Evolutionary conservation across 345 rosid genomes (phyloP).

Genomic region (Mercurialis annua): DNA sequence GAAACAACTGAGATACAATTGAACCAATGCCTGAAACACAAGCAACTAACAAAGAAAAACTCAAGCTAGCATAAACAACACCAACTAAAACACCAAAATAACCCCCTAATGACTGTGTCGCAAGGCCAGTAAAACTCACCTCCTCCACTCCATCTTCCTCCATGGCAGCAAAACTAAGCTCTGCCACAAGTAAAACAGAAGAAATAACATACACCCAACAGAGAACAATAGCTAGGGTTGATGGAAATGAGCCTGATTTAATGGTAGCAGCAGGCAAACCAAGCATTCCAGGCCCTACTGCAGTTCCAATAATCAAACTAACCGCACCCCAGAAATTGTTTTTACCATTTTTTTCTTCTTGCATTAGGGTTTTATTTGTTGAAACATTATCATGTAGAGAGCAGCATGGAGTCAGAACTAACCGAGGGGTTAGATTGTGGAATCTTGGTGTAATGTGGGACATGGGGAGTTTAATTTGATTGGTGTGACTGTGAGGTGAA

Average conservation of each 20-base stretch:
- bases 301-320: slow-evolving; percentile 81
- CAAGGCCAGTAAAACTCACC: slow-evolving; percentile 86
- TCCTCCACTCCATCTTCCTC: slow-evolving; percentile 70
- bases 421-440: slow-evolving; percentile 2
- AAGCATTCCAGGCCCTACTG: slow-evolving; percentile 92
- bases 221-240: slow-evolving; percentile 54
- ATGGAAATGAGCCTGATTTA: slow-evolving; percentile 71
- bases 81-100: slow-evolving; percentile 72
- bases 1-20: slow-evolving; percentile 72
- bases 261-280: slow-evolving; percentile 83
- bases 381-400: background rate
- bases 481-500: background rate
- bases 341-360: slow-evolving; percentile 15
- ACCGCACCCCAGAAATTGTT: slow-evolving; percentile 94
- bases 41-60: slow-evolving; percentile 78
- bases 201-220: slow-evolving; percentile 86
- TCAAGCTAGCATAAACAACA: slow-evolving; percentile 69
- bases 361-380: slow-evolving; percentile 6
- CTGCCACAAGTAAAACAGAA: slow-evolving; percentile 81
- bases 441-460: slow-evolving; percentile 1
- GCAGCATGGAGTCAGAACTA: slow-evolving; percentile 9
- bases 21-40: slow-evolving; percentile 93
- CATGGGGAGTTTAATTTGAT: slow-evolving; percentile 2
- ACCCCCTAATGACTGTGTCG: slow-evolving; percentile 69
- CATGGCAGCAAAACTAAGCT: slow-evolving; percentile 85